A percentile compares a stretch with the other conserved stretches of the same genome.
Conservation (phyloP, 208 protist genomes). For the Naegleria gruberi region DNA sequence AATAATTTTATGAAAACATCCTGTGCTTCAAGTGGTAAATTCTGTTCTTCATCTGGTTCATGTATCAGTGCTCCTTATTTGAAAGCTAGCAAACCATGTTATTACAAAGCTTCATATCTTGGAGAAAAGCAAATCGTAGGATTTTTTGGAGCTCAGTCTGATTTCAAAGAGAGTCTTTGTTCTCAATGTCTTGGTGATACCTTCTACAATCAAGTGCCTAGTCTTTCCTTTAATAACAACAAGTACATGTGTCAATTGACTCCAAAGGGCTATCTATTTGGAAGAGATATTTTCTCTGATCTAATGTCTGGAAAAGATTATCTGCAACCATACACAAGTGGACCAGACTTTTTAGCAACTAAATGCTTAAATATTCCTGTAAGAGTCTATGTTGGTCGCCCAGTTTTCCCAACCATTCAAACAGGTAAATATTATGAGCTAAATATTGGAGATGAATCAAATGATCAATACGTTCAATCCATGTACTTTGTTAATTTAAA, state of each 20-base stretch:
- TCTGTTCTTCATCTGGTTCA: neutral
- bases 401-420: neutral
- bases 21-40: neutral
- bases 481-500: neutral
- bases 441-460: neutral
- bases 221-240: neutral
- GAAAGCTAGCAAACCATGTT: neutral
- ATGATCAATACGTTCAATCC: neutral
- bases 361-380: neutral
- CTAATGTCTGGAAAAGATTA: neutral
- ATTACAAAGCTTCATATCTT: neutral
- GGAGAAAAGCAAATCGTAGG: neutral
- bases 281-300: neutral
- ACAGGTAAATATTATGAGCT: neutral
- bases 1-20: neutral
- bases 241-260: neutral
- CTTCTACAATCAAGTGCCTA: neutral
- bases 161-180: neutral
- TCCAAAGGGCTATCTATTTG: neutral
- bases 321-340: neutral
- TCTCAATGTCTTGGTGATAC: neutral
- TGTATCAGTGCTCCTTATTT: neutral
- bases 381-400: neutral
- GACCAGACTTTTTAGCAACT: neutral
- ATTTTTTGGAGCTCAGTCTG: neutral